Percentiles rank a stretch among this genome's conserved stretches.
Evolutionary conservation across 768 basidiomycete genomes (phyloP).

Genomic region (Aureoboletus auriporus): DNA sequence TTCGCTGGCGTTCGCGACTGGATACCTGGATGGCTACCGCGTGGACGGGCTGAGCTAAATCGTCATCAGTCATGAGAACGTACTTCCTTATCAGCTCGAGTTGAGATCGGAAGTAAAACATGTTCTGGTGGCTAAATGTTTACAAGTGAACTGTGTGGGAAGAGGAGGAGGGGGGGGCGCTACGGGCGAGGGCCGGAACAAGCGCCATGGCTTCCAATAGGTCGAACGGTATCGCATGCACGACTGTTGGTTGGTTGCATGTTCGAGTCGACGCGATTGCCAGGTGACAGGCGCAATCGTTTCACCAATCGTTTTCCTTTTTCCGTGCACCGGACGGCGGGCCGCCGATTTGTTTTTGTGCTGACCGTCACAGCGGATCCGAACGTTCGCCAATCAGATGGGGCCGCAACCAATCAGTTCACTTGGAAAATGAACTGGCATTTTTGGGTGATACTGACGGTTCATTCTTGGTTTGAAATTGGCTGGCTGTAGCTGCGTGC

Average conservation of each 20-base stretch:
- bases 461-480: no score
- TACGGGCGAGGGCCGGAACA: neutral
- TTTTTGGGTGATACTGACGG: neutral
- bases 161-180: neutral
- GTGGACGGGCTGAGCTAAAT: neutral
- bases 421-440: constrained; percentile 5
- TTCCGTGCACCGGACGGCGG: neutral
- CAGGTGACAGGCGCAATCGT: neutral
- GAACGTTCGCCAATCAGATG: constrained; percentile 2
- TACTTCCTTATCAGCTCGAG: neutral
- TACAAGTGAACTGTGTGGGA: neutral
- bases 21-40: neutral
- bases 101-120: constrained; percentile 1
- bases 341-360: neutral
- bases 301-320: neutral
- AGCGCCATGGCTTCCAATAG: neutral
- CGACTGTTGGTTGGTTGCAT: no score
- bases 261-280: no score
- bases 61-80: neutral
- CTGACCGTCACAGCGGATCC: constrained; percentile 2
- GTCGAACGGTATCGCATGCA: neutral
- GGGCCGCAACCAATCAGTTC: constrained; percentile 3
- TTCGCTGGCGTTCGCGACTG: neutral
- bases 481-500: no score
- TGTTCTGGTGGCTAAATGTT: neutral